Conservation (phyloP, 78 protist genomes). For the Speleostelium caveatum region DNA sequence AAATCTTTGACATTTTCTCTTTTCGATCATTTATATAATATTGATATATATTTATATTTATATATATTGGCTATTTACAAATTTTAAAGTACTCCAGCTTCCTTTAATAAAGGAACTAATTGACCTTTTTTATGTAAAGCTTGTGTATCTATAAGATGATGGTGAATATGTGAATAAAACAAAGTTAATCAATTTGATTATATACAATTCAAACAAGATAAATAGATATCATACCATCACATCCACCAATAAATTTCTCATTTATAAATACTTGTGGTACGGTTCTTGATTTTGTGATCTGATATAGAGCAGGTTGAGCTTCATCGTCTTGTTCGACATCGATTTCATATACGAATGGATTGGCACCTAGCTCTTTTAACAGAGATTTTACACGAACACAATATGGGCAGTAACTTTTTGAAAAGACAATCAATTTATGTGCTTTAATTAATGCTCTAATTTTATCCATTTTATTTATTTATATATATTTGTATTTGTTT, state of each 20-base stretch:
- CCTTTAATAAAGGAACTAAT: slow-evolving; percentile 47
- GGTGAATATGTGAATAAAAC: not conserved
- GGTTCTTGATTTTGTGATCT: not conserved
- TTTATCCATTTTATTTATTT: slow-evolving; percentile 1
- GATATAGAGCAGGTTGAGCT: slow-evolving; percentile 2
- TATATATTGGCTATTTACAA: not conserved
- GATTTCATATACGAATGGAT: slow-evolving; percentile 36
- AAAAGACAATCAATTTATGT: slow-evolving; percentile 38
- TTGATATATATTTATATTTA: not conserved
- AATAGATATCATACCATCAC: slow-evolving; percentile 42
- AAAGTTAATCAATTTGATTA: not conserved
- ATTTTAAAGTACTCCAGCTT: slow-evolving; percentile 29
- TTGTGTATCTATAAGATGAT: slow-evolving; percentile 5
- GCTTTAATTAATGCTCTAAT: slow-evolving; percentile 16
- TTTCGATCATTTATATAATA: too few species aligned
- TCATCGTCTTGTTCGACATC: not conserved
- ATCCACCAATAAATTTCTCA: slow-evolving; percentile 76
- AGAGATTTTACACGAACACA: slow-evolving; percentile 12
- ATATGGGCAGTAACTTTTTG: slow-evolving; percentile 52
- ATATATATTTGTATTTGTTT: not conserved
- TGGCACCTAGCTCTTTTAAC: not conserved
- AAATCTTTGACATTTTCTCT: too few species aligned
- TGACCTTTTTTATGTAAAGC: slow-evolving; percentile 3
- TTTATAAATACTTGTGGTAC: slow-evolving; percentile 67
- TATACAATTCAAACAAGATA: not conserved